phyloP scores from a whole-genome alignment of 345 rosid genomes.

The Rhodamnia rubescens region DNA sequence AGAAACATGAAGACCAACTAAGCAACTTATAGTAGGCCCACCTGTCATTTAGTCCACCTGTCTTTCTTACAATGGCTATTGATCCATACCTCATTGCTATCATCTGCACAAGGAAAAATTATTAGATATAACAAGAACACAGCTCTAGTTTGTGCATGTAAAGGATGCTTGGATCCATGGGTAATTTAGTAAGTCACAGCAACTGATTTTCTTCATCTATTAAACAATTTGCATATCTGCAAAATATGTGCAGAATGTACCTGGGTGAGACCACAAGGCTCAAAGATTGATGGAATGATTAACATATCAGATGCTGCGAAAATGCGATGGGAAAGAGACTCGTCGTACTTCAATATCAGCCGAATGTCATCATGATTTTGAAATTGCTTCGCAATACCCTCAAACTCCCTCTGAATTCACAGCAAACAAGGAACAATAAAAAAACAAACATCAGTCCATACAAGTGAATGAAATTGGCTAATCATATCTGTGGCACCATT shows the following conservation, averaged over 20 bases:
- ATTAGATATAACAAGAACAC: background rate
- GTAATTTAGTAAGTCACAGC: background rate
- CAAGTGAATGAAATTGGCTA: background rate
- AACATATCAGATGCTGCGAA: conserved; percentile 88
- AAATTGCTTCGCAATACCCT: conserved; percentile 71
- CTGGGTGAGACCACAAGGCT: conserved; percentile 99
- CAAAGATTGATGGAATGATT: conserved; percentile 91
- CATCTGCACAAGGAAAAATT: conserved; percentile 40
- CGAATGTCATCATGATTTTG: conserved; percentile 53
- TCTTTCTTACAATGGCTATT: conserved; percentile 75
- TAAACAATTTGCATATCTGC: background rate
- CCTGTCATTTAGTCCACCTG: conserved; percentile 97
- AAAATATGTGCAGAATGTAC: conserved; percentile 15
- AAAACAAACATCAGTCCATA: background rate
- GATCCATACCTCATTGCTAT: conserved; percentile 92
- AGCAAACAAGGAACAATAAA: background rate
- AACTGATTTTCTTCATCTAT: background rate
- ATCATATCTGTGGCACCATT: background rate
- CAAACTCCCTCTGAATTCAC: conserved; percentile 62
- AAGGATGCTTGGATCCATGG: background rate
- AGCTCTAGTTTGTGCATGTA: background rate
- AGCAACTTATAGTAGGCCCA: conserved; percentile 10
- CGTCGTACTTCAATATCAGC: conserved; percentile 78
- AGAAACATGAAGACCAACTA: background rate
- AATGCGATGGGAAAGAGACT: conserved; percentile 74